phyloP scores from a whole-genome alignment of 2,329 filamentous ascomycete genomes.

The Ustilaginoidea virens region DNA sequence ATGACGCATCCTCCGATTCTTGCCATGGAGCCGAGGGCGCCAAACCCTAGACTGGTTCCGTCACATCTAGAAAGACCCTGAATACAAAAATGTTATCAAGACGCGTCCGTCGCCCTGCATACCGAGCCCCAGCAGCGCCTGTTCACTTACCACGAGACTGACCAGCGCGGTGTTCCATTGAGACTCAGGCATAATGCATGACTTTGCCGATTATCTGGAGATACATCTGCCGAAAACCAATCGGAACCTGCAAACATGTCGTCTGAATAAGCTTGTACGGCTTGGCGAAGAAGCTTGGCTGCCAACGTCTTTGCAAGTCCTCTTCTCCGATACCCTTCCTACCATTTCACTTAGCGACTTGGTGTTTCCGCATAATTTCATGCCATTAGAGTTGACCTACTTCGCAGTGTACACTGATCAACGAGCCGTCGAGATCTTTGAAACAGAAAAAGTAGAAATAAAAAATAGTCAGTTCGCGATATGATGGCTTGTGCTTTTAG shows the following conservation, averaged over 20 bases:
- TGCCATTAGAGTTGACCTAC: too few species aligned
- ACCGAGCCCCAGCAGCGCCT: too few species aligned
- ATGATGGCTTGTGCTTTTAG: too few species aligned
- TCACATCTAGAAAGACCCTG: too few species aligned
- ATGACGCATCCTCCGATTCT: too few species aligned
- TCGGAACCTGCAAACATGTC: slow-evolving; percentile 28
- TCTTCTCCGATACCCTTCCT: slow-evolving; percentile 39
- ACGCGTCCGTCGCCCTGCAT: too few species aligned
- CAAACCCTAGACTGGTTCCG: too few species aligned
- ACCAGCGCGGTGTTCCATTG: slow-evolving; percentile 39
- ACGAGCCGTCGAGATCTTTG: slow-evolving; percentile 42
- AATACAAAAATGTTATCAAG: too few species aligned
- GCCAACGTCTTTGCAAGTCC: slow-evolving; percentile 49
- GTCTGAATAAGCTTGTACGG: slow-evolving; percentile 13
- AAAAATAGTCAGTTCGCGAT: too few species aligned
- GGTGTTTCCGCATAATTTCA: neutral
- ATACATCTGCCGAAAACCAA: slow-evolving; percentile 49
- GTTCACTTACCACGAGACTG: slow-evolving; percentile 40
- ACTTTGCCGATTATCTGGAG: slow-evolving; percentile 42
- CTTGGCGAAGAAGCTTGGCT: slow-evolving; percentile 38
- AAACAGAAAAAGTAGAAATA: neutral
- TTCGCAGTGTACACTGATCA: slow-evolving; percentile 46
- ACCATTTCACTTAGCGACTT: neutral
- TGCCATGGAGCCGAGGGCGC: too few species aligned
- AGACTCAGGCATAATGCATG: slow-evolving; percentile 46